Base-by-base conservation (phyloP, 345 rosid genomes). In the Populus pruinosa region DNA sequence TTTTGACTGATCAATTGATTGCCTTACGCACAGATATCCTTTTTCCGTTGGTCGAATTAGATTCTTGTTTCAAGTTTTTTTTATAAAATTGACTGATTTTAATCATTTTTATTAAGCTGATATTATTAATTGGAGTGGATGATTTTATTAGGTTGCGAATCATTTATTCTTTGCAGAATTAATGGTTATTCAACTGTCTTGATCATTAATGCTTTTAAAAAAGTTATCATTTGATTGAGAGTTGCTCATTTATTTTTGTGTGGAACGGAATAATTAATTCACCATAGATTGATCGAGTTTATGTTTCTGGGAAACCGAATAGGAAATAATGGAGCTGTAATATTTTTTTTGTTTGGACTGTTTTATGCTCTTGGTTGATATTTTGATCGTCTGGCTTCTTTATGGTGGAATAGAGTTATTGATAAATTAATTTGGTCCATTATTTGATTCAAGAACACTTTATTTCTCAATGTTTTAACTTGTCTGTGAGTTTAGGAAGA, bases 401-500 rank as follows among this genome's bases (percentile, higher is more conserved):
- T 33, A 68, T 14, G 16, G 31, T 41, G 49, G 39, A 10, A 56
- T 13, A 23, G 20, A 35, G 65, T 29, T 55, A 29, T 41, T 10
- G 14, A 20, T 59, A 55, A 17, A 66, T 67, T 33, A 53, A n/a
- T 25, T 36, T 20, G 29, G 35, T 69, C 8, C 17, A 55, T 73
- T 27, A 44, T 38, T 27, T 64, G 70, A 44, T 75, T 5, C 29
- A 9, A 75, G 49, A 38, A 61, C 14, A 35, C n/a, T 13, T 8
- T 67, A 14, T 64, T 66, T 39, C 70, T 81, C 29, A 72, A 55
- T 18, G 25, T 72, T 56, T 66, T 39, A 13, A 21, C 23, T 1
- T 67, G 41, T 14, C 2, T 72, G 65, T 44, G 29, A 49, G 53
- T 66, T 75, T 25, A 76, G 77, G 76, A 50, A 72, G 62, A n/a